Evolutionary conservation across 257 asterid genomes (phyloP).

Genomic region (Cordia subcordata): DNA sequence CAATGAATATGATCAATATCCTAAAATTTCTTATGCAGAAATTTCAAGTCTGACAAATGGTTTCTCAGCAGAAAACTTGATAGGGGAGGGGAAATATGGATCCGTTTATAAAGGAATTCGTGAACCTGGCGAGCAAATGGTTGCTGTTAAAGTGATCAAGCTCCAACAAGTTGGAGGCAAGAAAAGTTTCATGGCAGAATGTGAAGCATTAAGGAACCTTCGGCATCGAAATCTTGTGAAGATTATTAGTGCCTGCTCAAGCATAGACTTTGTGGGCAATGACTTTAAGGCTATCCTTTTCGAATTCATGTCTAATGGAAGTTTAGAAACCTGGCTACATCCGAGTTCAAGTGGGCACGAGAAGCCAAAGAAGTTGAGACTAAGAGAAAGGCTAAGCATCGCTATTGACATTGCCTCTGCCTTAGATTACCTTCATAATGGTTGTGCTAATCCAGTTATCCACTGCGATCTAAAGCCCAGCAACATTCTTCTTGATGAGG

Average conservation of each 20-base stretch:
- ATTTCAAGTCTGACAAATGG: slow-evolving; percentile 17
- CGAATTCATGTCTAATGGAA: slow-evolving; percentile 29
- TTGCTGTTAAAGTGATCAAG: slow-evolving; percentile 29
- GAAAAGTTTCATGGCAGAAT: slow-evolving; percentile 31
- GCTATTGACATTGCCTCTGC: slow-evolving; percentile 32
- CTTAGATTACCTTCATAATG: slow-evolving; percentile 30
- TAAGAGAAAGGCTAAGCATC: slow-evolving; percentile 21
- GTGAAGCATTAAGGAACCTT: slow-evolving; percentile 23
- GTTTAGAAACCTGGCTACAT: slow-evolving; percentile 29
- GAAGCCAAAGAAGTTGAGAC: slow-evolving; percentile 3
- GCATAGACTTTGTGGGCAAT: slow-evolving; percentile 19
- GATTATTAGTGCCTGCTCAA: slow-evolving; percentile 25
- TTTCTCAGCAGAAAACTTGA: slow-evolving; percentile 27
- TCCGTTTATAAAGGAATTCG: slow-evolving; percentile 17
- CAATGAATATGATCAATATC: neutral
- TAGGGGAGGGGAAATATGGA: slow-evolving; percentile 30
- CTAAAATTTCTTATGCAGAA: slow-evolving; percentile 18
- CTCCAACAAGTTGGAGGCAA: slow-evolving; percentile 25
- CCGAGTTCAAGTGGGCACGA: slow-evolving; percentile 2
- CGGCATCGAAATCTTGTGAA: slow-evolving; percentile 31
- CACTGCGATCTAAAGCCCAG: slow-evolving; percentile 30
- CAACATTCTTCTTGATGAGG: slow-evolving; percentile 24
- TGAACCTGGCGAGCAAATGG: neutral
- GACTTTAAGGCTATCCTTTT: slow-evolving; percentile 34
- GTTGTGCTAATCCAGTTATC: slow-evolving; percentile 18